A percentile compares a stretch with the other conserved stretches of the same genome.
Evolutionary conservation across 352 stramenopile genomes (phyloP).

Genomic region (Blastocystis sp.): DNA sequence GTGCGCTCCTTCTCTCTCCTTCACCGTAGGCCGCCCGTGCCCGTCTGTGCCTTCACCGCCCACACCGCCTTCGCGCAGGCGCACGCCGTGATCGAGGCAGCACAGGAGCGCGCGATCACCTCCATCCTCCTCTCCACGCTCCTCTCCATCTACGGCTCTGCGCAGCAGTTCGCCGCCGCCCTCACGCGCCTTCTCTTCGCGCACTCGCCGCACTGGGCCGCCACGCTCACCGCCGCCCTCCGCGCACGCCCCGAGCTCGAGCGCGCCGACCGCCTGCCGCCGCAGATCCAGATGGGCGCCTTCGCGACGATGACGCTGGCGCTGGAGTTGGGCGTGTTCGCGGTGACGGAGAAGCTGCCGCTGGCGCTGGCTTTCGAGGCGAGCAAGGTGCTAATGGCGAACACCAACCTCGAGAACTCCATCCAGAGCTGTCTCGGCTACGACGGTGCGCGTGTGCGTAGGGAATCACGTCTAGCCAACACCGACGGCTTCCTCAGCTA

Average conservation of each 20-base stretch:
- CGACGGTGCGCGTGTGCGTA: not conserved
- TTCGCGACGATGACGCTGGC: conserved; percentile 22
- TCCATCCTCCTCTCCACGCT: not conserved
- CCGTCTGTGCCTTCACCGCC: not conserved
- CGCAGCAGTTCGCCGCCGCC: not conserved
- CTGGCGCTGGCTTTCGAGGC: conserved; percentile 7
- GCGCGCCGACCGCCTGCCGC: not conserved
- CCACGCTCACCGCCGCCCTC: not conserved
- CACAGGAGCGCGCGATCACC: not conserved
- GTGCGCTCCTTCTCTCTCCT: not conserved
- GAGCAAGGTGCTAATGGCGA: not conserved
- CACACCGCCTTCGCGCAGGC: not conserved
- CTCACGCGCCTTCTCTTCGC: not conserved
- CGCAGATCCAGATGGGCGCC: conserved; percentile 13
- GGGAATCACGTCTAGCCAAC: conserved; percentile 3
- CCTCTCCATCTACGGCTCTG: not conserved
- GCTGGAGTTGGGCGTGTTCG: conserved; percentile 13
- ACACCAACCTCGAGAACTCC: not conserved
- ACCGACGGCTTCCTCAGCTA: not conserved
- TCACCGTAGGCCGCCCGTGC: not conserved
- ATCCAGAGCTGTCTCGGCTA: conserved; percentile 13
- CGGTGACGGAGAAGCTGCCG: conserved; percentile 1
- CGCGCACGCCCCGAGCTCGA: conserved; percentile 27
- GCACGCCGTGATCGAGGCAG: not conserved
- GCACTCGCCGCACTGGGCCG: no score